Evolutionary conservation across 352 stramenopile genomes (phyloP).

Genomic region (Phytopythium ostracodes): DNA sequence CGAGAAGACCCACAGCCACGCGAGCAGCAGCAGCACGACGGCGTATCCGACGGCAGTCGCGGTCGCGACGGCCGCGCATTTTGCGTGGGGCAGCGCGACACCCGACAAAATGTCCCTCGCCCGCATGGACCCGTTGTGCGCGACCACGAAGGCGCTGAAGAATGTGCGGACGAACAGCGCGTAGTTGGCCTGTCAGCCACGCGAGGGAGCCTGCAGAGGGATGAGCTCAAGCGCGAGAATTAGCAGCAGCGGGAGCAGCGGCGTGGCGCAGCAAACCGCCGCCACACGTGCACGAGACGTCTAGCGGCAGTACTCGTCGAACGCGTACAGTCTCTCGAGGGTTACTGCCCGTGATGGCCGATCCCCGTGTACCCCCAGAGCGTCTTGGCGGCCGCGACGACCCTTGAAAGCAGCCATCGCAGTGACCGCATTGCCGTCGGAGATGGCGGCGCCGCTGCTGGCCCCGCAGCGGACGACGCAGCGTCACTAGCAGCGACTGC

Average conservation of each 20-base stretch:
- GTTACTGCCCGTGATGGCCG: conserved; percentile 1
- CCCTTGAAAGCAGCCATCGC: background rate
- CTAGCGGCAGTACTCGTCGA: conserved; percentile 2
- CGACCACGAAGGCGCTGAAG: conserved; percentile 10
- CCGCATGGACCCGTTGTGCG: conserved; percentile 11
- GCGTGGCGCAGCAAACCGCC: background rate
- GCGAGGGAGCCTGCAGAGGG: background rate
- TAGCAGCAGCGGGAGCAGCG: conserved; percentile 4
- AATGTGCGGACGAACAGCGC: conserved; percentile 18
- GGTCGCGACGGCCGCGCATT: conserved; percentile 8
- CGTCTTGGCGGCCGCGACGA: background rate
- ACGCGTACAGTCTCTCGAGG: conserved; percentile 1
- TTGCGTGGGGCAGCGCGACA: conserved; percentile 5
- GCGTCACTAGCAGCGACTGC: background rate
- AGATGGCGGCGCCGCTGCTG: background rate
- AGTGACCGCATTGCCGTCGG: background rate
- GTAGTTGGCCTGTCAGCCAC: conserved; percentile 20
- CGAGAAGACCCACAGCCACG: conserved; percentile 9
- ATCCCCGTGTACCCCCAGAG: conserved; percentile 2
- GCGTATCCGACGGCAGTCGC: conserved; percentile 15
- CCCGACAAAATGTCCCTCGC: conserved; percentile 10
- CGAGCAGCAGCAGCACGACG: conserved; percentile 8
- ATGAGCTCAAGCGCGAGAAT: conserved; percentile 6
- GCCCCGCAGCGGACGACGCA: background rate
- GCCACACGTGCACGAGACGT: background rate